These are phyloP conservation scores for Coemansia aciculifera DNA, from an alignment of 192 early-diverging fungal species.

Conservation along the genomic window DNA sequence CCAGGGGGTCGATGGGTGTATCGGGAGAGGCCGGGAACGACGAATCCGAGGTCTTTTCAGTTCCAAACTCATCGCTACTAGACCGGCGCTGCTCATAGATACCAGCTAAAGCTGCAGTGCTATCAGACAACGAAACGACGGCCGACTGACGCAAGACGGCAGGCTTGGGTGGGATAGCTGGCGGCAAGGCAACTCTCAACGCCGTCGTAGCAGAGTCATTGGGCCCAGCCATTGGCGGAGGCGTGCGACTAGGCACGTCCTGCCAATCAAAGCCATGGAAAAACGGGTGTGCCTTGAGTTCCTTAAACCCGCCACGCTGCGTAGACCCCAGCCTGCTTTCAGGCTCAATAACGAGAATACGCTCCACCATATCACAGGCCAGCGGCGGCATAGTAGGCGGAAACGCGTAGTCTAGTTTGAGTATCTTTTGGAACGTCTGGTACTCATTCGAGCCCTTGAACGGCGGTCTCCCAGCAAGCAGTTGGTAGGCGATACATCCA, in stretches of 20 bases:
- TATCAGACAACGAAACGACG: not conserved
- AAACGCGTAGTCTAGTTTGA: conserved; percentile 82
- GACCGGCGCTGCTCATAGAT: conserved; percentile 17
- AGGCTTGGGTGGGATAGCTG: conserved; percentile 48
- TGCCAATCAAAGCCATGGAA: conserved; percentile 82
- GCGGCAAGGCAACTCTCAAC: conserved; percentile 13
- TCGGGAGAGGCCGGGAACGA: conserved; percentile 38
- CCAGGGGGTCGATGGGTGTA: conserved; percentile 39
- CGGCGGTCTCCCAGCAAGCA: conserved; percentile 85
- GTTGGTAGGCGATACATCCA: conserved; percentile 90
- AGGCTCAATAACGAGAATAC: conserved; percentile 69
- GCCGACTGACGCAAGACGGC: conserved; percentile 35
- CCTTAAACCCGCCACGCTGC: conserved; percentile 56
- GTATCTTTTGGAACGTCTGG: conserved; percentile 94
- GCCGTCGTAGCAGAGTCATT: not conserved
- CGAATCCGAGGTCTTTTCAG: conserved; percentile 40
- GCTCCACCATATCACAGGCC: conserved; percentile 76
- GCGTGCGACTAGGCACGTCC: conserved; percentile 35
- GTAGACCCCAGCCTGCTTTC: conserved; percentile 63
- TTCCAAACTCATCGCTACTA: conserved; percentile 51
- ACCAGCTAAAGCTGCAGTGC: not conserved
- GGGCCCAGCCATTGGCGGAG: conserved; percentile 40
- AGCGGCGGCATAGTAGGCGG: conserved; percentile 70
- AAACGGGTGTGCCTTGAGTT: conserved; percentile 76
- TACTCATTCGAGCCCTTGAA: conserved; percentile 96